phyloP scores from a whole-genome alignment of 331 rosid genomes.

The Prunus yedoensis region DNA sequence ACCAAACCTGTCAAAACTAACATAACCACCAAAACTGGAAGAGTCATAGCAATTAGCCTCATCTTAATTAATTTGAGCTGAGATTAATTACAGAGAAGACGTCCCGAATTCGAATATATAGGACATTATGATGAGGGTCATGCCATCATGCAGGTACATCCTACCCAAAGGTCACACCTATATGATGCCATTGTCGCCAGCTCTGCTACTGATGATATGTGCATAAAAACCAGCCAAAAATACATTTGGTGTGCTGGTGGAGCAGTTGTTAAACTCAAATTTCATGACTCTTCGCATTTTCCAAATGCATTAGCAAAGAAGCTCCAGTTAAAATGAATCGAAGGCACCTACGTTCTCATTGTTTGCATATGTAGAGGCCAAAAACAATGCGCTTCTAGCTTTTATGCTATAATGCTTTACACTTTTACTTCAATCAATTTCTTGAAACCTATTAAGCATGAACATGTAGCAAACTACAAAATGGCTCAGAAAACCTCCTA shows the following conservation, averaged over 20 bases:
- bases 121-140: not conserved
- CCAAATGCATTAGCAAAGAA: not conserved
- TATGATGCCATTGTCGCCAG: slow-evolving; percentile 17
- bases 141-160: slow-evolving; percentile 35
- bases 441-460: not conserved
- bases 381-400: too few relatives aligned
- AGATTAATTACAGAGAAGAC: slow-evolving; percentile 1
- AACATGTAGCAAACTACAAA: too few relatives aligned
- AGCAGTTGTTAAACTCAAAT: slow-evolving; percentile 37
- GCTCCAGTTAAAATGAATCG: too few relatives aligned
- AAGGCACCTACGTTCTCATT: too few relatives aligned
- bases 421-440: too few relatives aligned
- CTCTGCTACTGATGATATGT: slow-evolving; percentile 10
- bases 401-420: too few relatives aligned
- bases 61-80: slow-evolving; percentile 27
- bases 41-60: slow-evolving; percentile 31
- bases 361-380: too few relatives aligned
- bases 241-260: slow-evolving; percentile 22
- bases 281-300: slow-evolving; percentile 32
- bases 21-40: slow-evolving; percentile 31
- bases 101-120: slow-evolving; percentile 29
- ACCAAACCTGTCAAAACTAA: slow-evolving; percentile 33
- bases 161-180: slow-evolving; percentile 41
- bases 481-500: too few relatives aligned
- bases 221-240: not conserved